Evolutionary conservation across 73 alveolate species (phyloP), one percentile per base, ranked within the genome.

Genomic region (Urostyla sp.): DNA sequence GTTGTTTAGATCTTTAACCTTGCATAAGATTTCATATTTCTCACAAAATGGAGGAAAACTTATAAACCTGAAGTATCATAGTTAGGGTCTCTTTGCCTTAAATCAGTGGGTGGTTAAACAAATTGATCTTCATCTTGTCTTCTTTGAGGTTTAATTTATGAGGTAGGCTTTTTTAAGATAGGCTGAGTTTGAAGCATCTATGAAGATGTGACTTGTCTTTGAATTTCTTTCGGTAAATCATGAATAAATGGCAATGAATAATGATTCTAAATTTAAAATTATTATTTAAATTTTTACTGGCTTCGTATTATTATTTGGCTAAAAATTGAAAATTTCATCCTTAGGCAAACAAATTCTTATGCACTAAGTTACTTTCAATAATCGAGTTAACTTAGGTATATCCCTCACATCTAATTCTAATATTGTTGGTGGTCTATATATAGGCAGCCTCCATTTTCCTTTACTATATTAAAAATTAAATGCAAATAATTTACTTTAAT

Each of bases 391-490:
- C n/a, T 72, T 87, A 45, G 72, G 48, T 0, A 93, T 90, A 50
- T 90, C 96, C 38, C 91, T 87, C 34, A 81, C 85, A 35, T 88
- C 88, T 0, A 91, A 35, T 20, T 69, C 82, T 16, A 91, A 86
- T 30, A 72, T 81, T 24, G 97, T 93, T 27, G 92, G 94, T 8
- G 94, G 91, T 57, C 72, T 81, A 75, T 93, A 93, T 7, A 93
- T 72, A 0, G 98, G 98, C 59, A 94, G 40, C 57, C 90, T 87
- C 84, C 90, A 91, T 59, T 78, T 76, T 0, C 98, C 98, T 38
- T 90, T 69, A 63, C 80, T 61, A 79, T 40, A 80, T 13, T 49
- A 53, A 0, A 20, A 63, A 48, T 34, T 44, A 44, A 23, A 20
- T 45, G 66, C 23, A 45, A 54, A 26, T 61, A 20, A 35, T 16